Percentiles rank a stretch among this genome's conserved stretches.
phyloP scores from a whole-genome alignment of 768 basidiomycete genomes.

The Trametes cingulata region DNA sequence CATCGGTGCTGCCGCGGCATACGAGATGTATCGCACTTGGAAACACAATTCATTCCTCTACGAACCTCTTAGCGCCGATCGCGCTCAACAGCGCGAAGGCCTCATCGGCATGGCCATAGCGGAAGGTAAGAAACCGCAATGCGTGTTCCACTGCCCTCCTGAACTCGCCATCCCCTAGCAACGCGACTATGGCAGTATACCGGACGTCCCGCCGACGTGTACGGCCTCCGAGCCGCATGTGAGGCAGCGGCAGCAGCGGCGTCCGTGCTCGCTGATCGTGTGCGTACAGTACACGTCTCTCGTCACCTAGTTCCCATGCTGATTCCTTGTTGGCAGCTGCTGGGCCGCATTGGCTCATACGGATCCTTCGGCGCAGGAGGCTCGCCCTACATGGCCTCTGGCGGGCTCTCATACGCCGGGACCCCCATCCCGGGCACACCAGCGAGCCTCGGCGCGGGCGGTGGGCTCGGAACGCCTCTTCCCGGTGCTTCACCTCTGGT shows the following conservation, averaged over 20 bases:
- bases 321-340: background rate
- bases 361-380: background rate
- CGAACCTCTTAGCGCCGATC: slow-evolving; percentile 56
- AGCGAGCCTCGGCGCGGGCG: background rate
- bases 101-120: slow-evolving; percentile 68
- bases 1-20: slow-evolving; percentile 75
- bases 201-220: slow-evolving; percentile 44
- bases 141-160: background rate
- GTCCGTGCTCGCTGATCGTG: slow-evolving; percentile 13
- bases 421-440: slow-evolving; percentile 1
- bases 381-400: background rate
- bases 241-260: slow-evolving; percentile 73
- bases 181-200: slow-evolving; percentile 56
- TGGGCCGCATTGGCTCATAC: background rate
- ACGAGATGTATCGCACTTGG: slow-evolving; percentile 73
- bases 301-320: no score
- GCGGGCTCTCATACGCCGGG: background rate
- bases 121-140: slow-evolving; percentile 49
- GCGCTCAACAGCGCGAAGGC: slow-evolving; percentile 63
- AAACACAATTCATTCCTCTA: slow-evolving; percentile 50
- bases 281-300: slow-evolving; percentile 1
- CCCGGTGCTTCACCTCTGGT: background rate
- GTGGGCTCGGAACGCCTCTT: background rate
- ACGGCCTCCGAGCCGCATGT: slow-evolving; percentile 50
- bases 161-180: slow-evolving; percentile 37